These are phyloP conservation scores for Tieghemostelium lacteum DNA, from an alignment of 78 protist species.

Conservation along the genomic window DNA sequence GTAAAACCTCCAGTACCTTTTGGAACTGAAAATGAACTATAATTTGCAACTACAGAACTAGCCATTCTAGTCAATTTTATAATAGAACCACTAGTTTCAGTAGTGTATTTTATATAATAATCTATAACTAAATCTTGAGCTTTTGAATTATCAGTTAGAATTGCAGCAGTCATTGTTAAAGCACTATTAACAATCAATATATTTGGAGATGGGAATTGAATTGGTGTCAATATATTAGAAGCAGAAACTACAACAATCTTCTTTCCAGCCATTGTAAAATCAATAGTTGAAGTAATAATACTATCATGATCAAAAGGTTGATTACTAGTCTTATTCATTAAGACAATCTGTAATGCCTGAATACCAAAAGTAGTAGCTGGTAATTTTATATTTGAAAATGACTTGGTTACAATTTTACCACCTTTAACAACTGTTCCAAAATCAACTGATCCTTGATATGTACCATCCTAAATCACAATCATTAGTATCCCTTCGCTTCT, in stretches of 20 bases:
- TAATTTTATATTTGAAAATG: background rate
- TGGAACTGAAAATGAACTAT: slow-evolving; percentile 48
- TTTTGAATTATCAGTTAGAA: background rate
- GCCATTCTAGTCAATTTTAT: slow-evolving; percentile 53
- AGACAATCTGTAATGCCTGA: slow-evolving; percentile 39
- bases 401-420: background rate
- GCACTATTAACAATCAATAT: slow-evolving; percentile 22
- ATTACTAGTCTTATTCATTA: slow-evolving; percentile 11
- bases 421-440: slow-evolving; percentile 22
- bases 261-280: slow-evolving; percentile 33
- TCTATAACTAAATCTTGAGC: background rate
- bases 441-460: background rate
- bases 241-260: slow-evolving; percentile 53
- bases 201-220: slow-evolving; percentile 63
- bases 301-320: slow-evolving; percentile 15
- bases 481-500: no score
- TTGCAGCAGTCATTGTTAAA: slow-evolving; percentile 16
- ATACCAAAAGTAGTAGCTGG: slow-evolving; percentile 35
- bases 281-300: background rate
- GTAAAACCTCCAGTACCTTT: slow-evolving; percentile 21
- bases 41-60: slow-evolving; percentile 21
- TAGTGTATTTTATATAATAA: slow-evolving; percentile 32
- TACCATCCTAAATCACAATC: no score
- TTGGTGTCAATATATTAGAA: slow-evolving; percentile 23
- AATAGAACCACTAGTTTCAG: background rate